These are phyloP conservation scores for Dictyostelium firmibasis DNA, from an alignment of 78 protist genomes.

Conservation along the genomic window DNA sequence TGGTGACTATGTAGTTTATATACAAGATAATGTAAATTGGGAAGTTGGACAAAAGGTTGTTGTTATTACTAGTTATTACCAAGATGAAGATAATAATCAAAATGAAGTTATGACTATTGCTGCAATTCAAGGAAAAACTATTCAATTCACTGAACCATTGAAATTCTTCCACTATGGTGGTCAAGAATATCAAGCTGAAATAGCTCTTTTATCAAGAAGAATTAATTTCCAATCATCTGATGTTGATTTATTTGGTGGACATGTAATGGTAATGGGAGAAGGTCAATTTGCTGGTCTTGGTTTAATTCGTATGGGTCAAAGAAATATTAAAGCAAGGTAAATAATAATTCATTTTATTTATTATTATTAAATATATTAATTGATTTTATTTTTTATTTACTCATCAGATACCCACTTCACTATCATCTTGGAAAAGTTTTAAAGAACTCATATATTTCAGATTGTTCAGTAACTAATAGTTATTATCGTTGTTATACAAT, in stretches of 20 bases:
- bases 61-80: slow-evolving; percentile 54
- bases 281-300: slow-evolving; percentile 77
- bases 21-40: slow-evolving; percentile 85
- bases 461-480: slow-evolving; percentile 38
- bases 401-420: slow-evolving; percentile 85
- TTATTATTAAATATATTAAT: too few species aligned
- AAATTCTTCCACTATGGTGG: slow-evolving; percentile 71
- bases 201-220: slow-evolving; percentile 76
- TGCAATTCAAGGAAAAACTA: slow-evolving; percentile 30
- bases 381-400: background rate
- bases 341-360: background rate
- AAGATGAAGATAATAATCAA: slow-evolving; percentile 35
- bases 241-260: slow-evolving; percentile 44
- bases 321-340: slow-evolving; percentile 78
- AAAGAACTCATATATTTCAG: slow-evolving; percentile 54
- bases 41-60: slow-evolving; percentile 79
- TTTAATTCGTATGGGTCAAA: slow-evolving; percentile 81
- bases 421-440: slow-evolving; percentile 53
- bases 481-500: slow-evolving; percentile 74
- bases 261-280: slow-evolving; percentile 40
- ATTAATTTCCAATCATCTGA: slow-evolving; percentile 36
- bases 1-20: slow-evolving; percentile 55
- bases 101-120: slow-evolving; percentile 83
- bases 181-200: slow-evolving; percentile 89
- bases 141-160: slow-evolving; percentile 57